Evolutionary conservation across 495 filamentous ascomycete genomes (phyloP), one percentile per base, ranked within the genome.

Genomic region (Aspergillus homomorphus): DNA sequence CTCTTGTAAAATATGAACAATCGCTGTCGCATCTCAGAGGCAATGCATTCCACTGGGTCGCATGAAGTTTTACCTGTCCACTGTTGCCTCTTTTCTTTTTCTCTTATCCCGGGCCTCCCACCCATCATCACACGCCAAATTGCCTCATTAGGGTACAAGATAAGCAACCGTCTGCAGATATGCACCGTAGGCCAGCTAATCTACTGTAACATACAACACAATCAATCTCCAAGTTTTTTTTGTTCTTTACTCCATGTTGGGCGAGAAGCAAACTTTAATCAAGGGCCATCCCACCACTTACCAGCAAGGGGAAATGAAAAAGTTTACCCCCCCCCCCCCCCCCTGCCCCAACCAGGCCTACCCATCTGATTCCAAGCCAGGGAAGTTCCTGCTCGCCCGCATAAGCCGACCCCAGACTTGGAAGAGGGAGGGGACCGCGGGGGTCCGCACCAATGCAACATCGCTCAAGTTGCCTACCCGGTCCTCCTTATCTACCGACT

Each of bases 141-240:
- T 51, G 22, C 48, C 24, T 24, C 21, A 51, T 51, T 51, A 28
- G 48, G 48, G 48, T 23, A 30, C 33, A 16, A 51, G 16, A 30
- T 24, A 30, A 50, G 46, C 22, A 10, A 26, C 24, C n/a, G 3
- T 20, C 23, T 50, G 12, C 48, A 16, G 15, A 22, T 50, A 24
- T 1, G 15, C 1, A 14, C 9, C 9, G 26, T n/a, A n/a, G n/a
- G n/a, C n/a, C n/a, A n/a, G n/a, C n/a, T n/a, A n/a, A n/a, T n/a
- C n/a, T n/a, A n/a, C n/a, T n/a, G n/a, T n/a, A n/a, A n/a, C n/a
- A n/a, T n/a, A n/a, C n/a, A n/a, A n/a, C n/a, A n/a, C n/a, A n/a
- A n/a, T n/a, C n/a, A n/a, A n/a, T n/a, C n/a, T n/a, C n/a, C n/a
- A n/a, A n/a, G n/a, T n/a, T n/a, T n/a, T n/a, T n/a, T n/a, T n/a